These are phyloP conservation scores for Crithidia expoeki DNA, from an alignment of 208 protist species.

Conservation along the genomic window DNA sequence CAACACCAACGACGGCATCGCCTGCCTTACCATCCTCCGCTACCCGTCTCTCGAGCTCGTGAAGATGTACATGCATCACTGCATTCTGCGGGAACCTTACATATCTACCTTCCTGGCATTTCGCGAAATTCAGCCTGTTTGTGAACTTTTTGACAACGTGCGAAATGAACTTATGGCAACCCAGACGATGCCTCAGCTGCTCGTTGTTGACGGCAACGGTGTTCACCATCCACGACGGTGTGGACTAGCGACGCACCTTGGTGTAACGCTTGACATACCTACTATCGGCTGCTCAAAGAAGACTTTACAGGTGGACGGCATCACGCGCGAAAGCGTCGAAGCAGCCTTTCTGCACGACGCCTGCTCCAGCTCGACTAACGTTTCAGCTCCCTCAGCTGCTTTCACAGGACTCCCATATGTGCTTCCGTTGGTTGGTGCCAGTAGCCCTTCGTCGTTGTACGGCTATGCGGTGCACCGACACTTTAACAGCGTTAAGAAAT, in stretches of 20 bases:
- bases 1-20: constrained; percentile 57
- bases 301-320: constrained; percentile 86
- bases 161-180: constrained; percentile 30
- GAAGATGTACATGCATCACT: constrained; percentile 57
- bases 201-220: constrained; percentile 97
- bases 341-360: not conserved
- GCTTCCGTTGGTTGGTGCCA: constrained; percentile 16
- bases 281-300: constrained; percentile 94
- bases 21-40: constrained; percentile 64
- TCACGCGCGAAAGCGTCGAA: constrained; percentile 57
- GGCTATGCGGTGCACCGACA: constrained; percentile 63
- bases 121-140: constrained; percentile 82
- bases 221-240: constrained; percentile 92
- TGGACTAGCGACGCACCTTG: constrained; percentile 95
- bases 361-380: no score
- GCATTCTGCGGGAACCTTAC: constrained; percentile 86
- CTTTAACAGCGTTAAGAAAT: constrained; percentile 56
- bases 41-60: constrained; percentile 63
- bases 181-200: constrained; percentile 70
- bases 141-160: constrained; percentile 47
- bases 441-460: constrained; percentile 32
- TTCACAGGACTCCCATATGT: not conserved
- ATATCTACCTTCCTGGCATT: constrained; percentile 96
- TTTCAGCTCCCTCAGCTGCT: not conserved
- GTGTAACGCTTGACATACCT: constrained; percentile 87